Conservation (phyloP, 208 protist genomes). For the Pavlovales sp. region DNA sequence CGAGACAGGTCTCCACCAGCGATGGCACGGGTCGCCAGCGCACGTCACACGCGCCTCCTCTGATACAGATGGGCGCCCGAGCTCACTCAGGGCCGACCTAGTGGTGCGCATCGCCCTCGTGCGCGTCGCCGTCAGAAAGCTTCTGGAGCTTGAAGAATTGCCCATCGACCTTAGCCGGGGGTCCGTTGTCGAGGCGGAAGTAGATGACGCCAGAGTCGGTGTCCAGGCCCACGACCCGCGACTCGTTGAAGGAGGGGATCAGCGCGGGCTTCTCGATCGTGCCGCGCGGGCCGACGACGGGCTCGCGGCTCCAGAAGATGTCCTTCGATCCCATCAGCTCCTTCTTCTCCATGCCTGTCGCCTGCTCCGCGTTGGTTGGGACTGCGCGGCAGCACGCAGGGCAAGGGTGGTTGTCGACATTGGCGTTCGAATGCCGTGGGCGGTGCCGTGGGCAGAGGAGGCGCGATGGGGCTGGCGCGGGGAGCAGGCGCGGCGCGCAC, state of each 20-base stretch:
- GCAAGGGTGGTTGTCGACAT: too few species aligned
- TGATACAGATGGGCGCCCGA: too few species aligned
- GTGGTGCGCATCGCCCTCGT: too few species aligned
- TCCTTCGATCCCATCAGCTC: background rate
- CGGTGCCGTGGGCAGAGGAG: too few species aligned
- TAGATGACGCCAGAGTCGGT: background rate
- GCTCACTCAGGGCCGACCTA: too few species aligned
- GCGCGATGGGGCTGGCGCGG: too few species aligned
- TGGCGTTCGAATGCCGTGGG: too few species aligned
- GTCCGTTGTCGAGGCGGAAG: background rate
- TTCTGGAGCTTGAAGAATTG: background rate
- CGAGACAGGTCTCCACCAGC: too few species aligned
- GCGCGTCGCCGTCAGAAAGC: too few species aligned
- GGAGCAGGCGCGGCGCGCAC: too few species aligned
- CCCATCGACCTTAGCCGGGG: background rate
- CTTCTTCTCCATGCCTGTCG: conserved; percentile 36
- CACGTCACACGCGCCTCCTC: too few species aligned
- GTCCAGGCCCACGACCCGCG: conserved; percentile 31
- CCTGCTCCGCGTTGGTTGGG: background rate
- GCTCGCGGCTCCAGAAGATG: conserved; percentile 46
- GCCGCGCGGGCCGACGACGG: background rate
- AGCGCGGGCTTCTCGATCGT: conserved; percentile 33
- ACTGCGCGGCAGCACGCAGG: background rate
- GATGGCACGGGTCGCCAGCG: too few species aligned
- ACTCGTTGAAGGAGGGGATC: conserved; percentile 29